Conservation (phyloP, 1,284 basidiomycete species). For the Lentinula novae-zelandiae region DNA sequence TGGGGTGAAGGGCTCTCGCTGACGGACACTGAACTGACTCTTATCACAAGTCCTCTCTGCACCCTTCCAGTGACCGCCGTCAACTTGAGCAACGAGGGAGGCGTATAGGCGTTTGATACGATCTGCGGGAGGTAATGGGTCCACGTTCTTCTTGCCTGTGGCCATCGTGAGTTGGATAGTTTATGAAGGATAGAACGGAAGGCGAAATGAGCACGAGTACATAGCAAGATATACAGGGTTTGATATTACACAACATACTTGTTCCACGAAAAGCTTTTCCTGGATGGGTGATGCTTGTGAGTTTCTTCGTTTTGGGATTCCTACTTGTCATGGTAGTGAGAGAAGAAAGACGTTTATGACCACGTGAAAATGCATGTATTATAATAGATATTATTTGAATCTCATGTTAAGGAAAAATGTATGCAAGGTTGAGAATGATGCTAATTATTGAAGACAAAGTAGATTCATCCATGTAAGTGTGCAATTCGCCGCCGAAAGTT, state of each 20-base stretch:
- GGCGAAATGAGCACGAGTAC: too few species aligned
- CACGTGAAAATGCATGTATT: neutral
- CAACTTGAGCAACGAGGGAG: slow-evolving; percentile 79
- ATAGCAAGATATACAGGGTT: neutral
- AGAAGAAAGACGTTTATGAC: neutral
- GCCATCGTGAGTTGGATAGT: too few species aligned
- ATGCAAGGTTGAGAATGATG: neutral
- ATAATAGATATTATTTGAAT: neutral
- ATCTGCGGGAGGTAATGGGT: slow-evolving; percentile 44
- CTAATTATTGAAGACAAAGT: neutral
- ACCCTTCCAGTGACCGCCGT: slow-evolving; percentile 76
- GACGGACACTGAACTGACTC: slow-evolving; percentile 57
- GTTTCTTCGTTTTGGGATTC: neutral
- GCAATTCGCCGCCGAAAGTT: neutral
- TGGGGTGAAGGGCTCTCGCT: slow-evolving; percentile 16
- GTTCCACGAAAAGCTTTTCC: slow-evolving; percentile 6
- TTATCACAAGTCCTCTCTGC: slow-evolving; percentile 88
- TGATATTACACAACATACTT: neutral
- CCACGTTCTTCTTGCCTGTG: neutral
- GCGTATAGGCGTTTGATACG: slow-evolving; percentile 70
- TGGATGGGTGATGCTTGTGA: neutral
- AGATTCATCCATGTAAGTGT: too few species aligned
- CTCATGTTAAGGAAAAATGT: neutral
- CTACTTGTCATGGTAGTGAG: neutral
- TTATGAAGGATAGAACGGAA: too few species aligned